phyloP scores from a whole-genome alignment of 176 grass and related monocot species.

The Avena eriantha region DNA sequence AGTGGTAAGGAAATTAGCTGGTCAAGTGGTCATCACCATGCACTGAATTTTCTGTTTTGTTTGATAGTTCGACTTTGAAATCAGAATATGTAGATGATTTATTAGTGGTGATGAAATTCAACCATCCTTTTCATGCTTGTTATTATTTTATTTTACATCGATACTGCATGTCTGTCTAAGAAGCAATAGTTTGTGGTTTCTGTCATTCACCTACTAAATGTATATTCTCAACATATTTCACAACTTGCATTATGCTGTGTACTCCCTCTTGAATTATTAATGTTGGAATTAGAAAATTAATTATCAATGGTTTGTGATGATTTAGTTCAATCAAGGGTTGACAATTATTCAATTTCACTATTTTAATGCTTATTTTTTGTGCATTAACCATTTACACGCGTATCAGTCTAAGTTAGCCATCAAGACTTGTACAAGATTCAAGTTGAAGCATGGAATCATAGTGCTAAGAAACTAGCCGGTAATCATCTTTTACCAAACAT shows the following conservation, averaged over 20 bases:
- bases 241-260: background rate
- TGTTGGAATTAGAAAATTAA: background rate
- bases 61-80: background rate
- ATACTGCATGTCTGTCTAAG: background rate
- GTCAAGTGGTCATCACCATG: background rate
- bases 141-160: background rate
- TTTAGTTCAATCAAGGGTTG: background rate
- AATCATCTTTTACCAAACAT: too few relatives aligned
- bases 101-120: background rate
- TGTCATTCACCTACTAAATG: background rate
- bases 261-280: slow-evolving; percentile 2
- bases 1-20: background rate
- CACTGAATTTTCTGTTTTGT: background rate
- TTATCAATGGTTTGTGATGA: slow-evolving; percentile 22
- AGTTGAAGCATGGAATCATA: background rate
- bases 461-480: too few relatives aligned
- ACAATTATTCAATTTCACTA: background rate
- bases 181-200: too few relatives aligned
- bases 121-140: background rate
- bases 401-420: background rate
- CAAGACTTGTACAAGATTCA: background rate
- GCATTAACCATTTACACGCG: background rate
- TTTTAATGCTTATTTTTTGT: background rate
- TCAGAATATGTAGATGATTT: background rate
- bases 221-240: background rate